These are phyloP conservation scores for Xylaria bambusicola DNA, from an alignment of 495 filamentous ascomycete species.

Conservation along the genomic window DNA sequence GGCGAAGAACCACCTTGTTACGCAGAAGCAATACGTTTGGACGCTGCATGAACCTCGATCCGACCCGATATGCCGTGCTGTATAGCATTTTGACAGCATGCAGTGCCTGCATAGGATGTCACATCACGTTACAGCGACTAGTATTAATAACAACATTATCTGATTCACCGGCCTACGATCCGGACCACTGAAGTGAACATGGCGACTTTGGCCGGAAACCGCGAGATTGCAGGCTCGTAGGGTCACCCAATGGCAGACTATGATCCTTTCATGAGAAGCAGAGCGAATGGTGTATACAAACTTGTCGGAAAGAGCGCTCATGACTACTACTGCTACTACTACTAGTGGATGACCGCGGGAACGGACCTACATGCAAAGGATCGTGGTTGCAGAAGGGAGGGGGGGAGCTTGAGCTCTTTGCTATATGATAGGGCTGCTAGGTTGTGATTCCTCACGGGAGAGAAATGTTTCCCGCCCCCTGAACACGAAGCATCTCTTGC, in stretches of 20 bases:
- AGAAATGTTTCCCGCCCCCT: background rate
- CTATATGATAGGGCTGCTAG: constrained; percentile 1
- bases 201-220: background rate
- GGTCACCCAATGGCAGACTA: background rate
- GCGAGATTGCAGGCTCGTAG: background rate
- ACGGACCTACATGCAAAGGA: constrained; percentile 11
- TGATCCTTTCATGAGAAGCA: background rate
- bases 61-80: constrained; percentile 9
- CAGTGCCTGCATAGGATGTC: background rate
- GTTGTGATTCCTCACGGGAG: background rate
- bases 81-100: background rate
- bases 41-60: background rate
- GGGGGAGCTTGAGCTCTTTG: background rate
- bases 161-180: background rate
- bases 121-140: constrained; percentile 4
- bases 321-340: too few relatives aligned
- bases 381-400: background rate
- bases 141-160: background rate
- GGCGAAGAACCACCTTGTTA: too few relatives aligned
- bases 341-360: background rate
- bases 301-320: background rate
- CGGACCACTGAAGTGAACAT: background rate
- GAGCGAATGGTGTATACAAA: background rate
- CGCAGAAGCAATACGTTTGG: too few relatives aligned
- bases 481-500: background rate